These are phyloP conservation scores for Pichia phayaonensis DNA, from an alignment of 805 yeast species.

Conservation along the genomic window DNA sequence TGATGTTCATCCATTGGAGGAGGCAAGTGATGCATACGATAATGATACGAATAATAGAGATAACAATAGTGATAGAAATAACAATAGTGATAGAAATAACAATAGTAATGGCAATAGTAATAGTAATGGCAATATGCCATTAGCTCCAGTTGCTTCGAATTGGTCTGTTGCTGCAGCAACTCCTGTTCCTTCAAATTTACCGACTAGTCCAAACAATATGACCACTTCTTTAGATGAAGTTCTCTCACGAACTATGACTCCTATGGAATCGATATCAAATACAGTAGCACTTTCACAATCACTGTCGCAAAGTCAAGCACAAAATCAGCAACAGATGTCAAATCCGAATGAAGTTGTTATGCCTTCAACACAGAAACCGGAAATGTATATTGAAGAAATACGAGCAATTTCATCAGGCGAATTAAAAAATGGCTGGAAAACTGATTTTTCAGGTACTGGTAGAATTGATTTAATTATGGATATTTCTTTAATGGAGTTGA, in stretches of 20 bases:
- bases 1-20: not conserved
- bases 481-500: conserved; percentile 49
- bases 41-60: no score
- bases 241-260: not conserved
- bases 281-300: no score
- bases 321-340: not conserved
- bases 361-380: conserved; percentile 5
- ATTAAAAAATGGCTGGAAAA: conserved; percentile 88
- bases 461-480: conserved; percentile 73
- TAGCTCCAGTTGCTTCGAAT: conserved; percentile 21
- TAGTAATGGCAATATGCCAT: not conserved
- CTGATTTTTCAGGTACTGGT: conserved; percentile 77
- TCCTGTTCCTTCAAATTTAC: not conserved
- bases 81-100: no score
- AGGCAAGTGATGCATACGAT: no score
- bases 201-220: not conserved
- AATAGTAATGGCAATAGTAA: not conserved
- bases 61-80: no score
- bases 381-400: conserved; percentile 60
- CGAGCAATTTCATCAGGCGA: conserved; percentile 74
- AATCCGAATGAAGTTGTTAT: conserved; percentile 16
- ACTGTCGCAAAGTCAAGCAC: no score
- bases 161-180: conserved; percentile 1
- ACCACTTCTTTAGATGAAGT: conserved; percentile 4
- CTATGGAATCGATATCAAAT: not conserved